Conservation (phyloP, 306 rosid genomes). For the Citrullus amarus region DNA sequence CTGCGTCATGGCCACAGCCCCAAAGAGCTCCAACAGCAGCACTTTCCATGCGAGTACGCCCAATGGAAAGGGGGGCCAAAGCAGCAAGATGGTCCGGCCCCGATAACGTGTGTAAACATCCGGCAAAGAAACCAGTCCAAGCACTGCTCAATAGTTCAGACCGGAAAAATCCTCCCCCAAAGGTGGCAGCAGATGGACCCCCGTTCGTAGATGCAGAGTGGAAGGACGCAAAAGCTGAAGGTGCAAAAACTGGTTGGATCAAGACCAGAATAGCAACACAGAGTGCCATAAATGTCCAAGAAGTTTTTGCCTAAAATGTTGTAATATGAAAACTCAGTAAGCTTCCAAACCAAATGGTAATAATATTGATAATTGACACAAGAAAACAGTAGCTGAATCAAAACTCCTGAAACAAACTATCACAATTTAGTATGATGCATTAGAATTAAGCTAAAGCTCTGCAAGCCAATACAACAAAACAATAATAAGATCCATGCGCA, state of each 20-base stretch:
- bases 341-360: background rate
- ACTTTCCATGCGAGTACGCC: conserved; percentile 75
- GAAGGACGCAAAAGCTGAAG: conserved; percentile 72
- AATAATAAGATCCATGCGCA: background rate
- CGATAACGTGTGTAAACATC: conserved; percentile 89
- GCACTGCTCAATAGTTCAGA: conserved; percentile 73
- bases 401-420: background rate
- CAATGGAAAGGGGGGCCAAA: conserved; percentile 89
- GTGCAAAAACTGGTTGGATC: conserved; percentile 68
- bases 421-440: background rate
- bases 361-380: background rate
- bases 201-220: conserved; percentile 47
- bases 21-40: conserved; percentile 96
- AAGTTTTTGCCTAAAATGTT: conserved; percentile 30
- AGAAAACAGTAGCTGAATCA: background rate
- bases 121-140: conserved; percentile 92
- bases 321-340: conserved; percentile 6
- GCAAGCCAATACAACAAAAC: background rate
- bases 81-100: conserved; percentile 99
- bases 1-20: conserved; percentile 98
- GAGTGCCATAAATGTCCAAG: conserved; percentile 29
- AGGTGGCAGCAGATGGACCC: conserved; percentile 37
- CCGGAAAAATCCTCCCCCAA: conserved; percentile 51
- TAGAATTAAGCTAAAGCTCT: background rate
- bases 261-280: conserved; percentile 51